phyloP scores from a whole-genome alignment of 345 rosid genomes.

The Heritiera fomes region DNA sequence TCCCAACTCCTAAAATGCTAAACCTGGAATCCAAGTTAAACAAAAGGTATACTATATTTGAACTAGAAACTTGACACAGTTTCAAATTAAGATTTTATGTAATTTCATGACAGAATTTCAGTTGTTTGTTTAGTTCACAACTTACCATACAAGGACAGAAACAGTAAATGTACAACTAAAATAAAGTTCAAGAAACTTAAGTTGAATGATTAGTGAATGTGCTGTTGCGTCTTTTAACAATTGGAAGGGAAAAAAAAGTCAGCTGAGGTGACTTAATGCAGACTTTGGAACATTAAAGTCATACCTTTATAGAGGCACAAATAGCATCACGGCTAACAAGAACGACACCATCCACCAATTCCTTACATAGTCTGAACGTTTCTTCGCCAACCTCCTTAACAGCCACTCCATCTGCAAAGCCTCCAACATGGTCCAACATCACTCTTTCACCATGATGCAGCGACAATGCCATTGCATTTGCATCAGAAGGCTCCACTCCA shows the following conservation, averaged over 20 bases:
- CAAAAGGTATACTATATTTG: not conserved
- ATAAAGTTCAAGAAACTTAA: not conserved
- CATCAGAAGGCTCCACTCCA: conserved; percentile 94
- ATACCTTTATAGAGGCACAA: conserved; percentile 97
- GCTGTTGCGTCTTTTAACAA: not conserved
- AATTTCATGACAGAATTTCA: not conserved
- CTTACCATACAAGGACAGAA: not conserved
- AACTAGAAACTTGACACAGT: not conserved
- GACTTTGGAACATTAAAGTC: conserved; percentile 6
- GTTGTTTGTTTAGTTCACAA: not conserved
- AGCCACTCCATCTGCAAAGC: conserved; percentile 99
- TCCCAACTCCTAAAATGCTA: not conserved
- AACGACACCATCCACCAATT: conserved; percentile 87
- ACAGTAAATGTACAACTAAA: not conserved
- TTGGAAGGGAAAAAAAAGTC: not conserved
- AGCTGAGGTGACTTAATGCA: conserved; percentile 1
- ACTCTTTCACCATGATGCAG: conserved; percentile 91
- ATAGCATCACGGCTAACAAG: conserved; percentile 98
- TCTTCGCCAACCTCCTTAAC: conserved; percentile 96
- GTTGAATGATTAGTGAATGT: not conserved
- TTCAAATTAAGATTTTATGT: not conserved
- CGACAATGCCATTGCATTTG: conserved; percentile 97
- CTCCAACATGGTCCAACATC: conserved; percentile 84
- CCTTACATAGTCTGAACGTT: conserved; percentile 78
- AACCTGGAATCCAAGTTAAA: not conserved